Percentiles rank a stretch among this genome's conserved stretches.
Evolutionary conservation across 176 grass and related monocot genomes (phyloP).

Genomic region (Phoenix dactylifera): DNA sequence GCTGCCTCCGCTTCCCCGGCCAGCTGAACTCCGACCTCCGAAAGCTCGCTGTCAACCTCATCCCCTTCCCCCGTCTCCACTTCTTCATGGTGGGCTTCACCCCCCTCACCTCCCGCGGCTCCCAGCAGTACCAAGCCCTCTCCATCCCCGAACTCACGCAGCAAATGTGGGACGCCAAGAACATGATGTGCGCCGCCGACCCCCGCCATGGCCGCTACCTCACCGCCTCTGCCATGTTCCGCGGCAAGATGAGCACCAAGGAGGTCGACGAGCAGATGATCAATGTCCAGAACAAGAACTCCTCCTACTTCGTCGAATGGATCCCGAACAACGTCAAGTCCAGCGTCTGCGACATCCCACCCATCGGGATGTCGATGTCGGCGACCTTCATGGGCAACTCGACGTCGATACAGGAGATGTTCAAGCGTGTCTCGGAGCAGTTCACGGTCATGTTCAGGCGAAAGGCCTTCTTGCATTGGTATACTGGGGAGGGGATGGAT

Average conservation of each 20-base stretch:
- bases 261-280: conserved; percentile 4
- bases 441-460: conserved; percentile 23
- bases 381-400: conserved; percentile 21
- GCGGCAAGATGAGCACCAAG: conserved; percentile 6
- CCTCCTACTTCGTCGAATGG: conserved; percentile 31
- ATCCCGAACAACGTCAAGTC: conserved; percentile 35
- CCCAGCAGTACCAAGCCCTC: not conserved
- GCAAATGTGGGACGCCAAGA: too few relatives aligned
- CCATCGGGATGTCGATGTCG: conserved; percentile 4
- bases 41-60: not conserved
- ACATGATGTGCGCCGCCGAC: too few relatives aligned
- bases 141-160: too few relatives aligned
- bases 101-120: not conserved
- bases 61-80: not conserved
- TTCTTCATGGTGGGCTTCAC: not conserved
- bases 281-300: conserved; percentile 8
- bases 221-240: conserved; percentile 3
- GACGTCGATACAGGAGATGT: conserved; percentile 18
- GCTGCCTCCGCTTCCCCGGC: too few relatives aligned
- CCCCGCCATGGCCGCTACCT: conserved; percentile 1
- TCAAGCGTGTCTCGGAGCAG: conserved; percentile 21
- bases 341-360: conserved; percentile 29
- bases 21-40: too few relatives aligned
- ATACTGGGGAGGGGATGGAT: too few relatives aligned
- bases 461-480: too few relatives aligned